Evolutionary conservation across 306 rosid species (phyloP).

Genomic region (Neltuma alba): DNA sequence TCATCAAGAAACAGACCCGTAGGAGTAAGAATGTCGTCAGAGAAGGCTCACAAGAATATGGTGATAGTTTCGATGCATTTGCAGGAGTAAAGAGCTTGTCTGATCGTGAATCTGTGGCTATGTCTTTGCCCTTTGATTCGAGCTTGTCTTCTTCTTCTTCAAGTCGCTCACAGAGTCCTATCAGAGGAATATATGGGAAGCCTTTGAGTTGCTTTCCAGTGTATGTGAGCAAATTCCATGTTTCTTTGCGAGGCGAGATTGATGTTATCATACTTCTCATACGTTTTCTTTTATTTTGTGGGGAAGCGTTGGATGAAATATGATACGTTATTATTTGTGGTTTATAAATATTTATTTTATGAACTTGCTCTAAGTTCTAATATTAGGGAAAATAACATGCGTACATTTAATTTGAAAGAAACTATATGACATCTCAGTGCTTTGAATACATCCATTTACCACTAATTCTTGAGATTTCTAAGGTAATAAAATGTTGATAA

Average conservation of each 20-base stretch:
- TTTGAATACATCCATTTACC: not conserved
- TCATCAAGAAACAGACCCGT: not conserved
- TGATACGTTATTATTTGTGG: too few relatives aligned
- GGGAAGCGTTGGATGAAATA: not conserved
- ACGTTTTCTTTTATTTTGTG: not conserved
- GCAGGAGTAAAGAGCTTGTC: conserved; percentile 46
- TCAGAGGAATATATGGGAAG: conserved; percentile 35
- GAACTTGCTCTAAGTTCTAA: not conserved
- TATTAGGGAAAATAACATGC: not conserved
- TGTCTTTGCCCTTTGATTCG: conserved; percentile 46
- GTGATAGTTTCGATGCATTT: not conserved
- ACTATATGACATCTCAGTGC: not conserved
- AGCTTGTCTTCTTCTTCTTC: conserved; percentile 38
- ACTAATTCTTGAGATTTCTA: not conserved
- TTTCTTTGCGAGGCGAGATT: conserved; percentile 51
- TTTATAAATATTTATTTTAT: too few relatives aligned
- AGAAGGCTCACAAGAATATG: not conserved
- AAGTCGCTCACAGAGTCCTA: conserved; percentile 36
- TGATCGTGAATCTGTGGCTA: conserved; percentile 49
- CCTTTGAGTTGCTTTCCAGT: conserved; percentile 60
- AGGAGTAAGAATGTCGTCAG: not conserved
- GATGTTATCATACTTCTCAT: not conserved
- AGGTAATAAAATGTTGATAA: too few relatives aligned
- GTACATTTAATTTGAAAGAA: too few relatives aligned
- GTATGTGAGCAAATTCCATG: conserved; percentile 45